Base-by-base conservation (phyloP, 1,139 yeast species). In the Maudiozyma humilis region DNA sequence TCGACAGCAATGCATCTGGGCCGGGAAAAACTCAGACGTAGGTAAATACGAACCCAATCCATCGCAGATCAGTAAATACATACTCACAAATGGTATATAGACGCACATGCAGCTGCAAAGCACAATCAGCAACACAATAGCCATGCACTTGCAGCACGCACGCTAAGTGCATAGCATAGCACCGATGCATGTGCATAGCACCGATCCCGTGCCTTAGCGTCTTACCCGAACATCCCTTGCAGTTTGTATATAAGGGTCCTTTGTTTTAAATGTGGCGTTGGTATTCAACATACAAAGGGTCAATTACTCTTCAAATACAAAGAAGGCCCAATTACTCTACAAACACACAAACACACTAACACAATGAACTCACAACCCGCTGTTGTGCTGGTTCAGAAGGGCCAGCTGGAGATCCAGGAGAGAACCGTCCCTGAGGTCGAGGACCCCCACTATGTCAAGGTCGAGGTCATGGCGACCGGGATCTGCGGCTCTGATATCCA, bases 401-500 rank as follows among this genome's bases (percentile, higher is more conserved):
- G 79, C 55, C 78, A 78, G 48, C 82, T 85, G 51, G 66, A 70
- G 30, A 75, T 78, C 52, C 89, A 82, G 64, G 72, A 78, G 43
- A 74, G 79, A 51, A 81, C 83, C 8, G 67, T 78, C 31, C 95
- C 95, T 12, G 66, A 67, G 53, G 67, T 83, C 50, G 58, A 60
- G 8, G 79, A 78, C 49, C 80, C 82, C 38, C 76, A 76, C 54
- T 83, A 78, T 50, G 95, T 87, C 38, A 75, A 82, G 54, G 77
- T 87, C 23, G 80, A 79, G 44, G 82, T 87, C 53, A 65, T 61
- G 51, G 64, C 64, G 44, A 87, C 95, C 0, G 96, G 96, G 41
- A 80, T 87, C 50, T 87, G 96, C 64, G 95, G 95, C 3, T 79
- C 88, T 3, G 95, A 85, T 62, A 82, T 85, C 50, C 95, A 86